Base-by-base conservation (phyloP, 2,329 filamentous ascomycete genomes). In the Neocatenulostroma microsporum region DNA sequence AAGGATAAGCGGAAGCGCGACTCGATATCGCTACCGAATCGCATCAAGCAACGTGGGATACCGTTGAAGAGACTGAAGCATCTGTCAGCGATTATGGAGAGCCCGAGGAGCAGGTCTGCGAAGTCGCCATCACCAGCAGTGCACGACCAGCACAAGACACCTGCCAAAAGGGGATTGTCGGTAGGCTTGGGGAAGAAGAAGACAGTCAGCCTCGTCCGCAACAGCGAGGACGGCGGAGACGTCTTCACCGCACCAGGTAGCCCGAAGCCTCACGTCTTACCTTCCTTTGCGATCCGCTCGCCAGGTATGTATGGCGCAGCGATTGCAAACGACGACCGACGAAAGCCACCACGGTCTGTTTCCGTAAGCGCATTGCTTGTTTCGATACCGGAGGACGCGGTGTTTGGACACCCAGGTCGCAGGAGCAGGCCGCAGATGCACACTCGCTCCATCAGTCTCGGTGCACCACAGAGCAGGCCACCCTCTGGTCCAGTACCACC, bases 401-500 rank as follows among this genome's bases (percentile, higher is more conserved):
- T 51, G 4, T 44, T 47, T 18, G 35, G 35, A 13, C 33, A 18
- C 24, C 27, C 5, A 10, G 5, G 21, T 4, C 33, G 4, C 3
- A 5, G 14, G 3, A 21, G 15, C 57, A 29, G 51, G 27, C 50
- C 48, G 13, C 31, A 33, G 11, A 45, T 50, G 44, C 52, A 57
- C 27, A 37, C 43, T 9, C 49, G 60, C 21, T 59, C 60, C 2
- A 41, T 54, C 14, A 62, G 60, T 37, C 40, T 61, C 6, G 55
- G 59, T 33, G 57, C 50, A 31, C 54, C 49, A 30, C 40, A 51
- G 7, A 62, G 61, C n/a, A 51, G 54, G 27, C 62, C 60, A 6
- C 66, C 66, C 9, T 58, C 60, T 19, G 54, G 56, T 11, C 62
- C 62, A 8, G 51, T 69, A 1, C 66, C 66, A 12, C 62, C 65